Evolutionary conservation across 2,329 filamentous ascomycete species (phyloP), one percentile per base, ranked within the genome.

Genomic region (Cryphonectria nitschkei): DNA sequence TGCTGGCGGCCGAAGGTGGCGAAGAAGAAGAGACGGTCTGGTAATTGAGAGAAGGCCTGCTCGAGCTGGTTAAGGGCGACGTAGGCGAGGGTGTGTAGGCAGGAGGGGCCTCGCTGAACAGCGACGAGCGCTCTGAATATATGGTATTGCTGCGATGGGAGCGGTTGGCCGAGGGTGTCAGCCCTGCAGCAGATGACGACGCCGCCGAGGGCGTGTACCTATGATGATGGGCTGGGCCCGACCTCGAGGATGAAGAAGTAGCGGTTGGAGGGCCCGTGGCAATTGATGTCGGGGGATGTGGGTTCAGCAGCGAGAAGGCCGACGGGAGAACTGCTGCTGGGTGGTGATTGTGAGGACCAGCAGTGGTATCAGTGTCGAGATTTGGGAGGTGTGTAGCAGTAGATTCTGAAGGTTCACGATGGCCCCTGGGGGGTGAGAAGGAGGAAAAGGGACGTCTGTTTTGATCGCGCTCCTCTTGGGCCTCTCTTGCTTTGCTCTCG

Each of bases 31-130:
- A 76, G 1, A 76, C 71, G 75, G 87, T 85, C 71, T 79, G 82
- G 75, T 87, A 86, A 72, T 80, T 81, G 68, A 7, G 11, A 77
- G 65, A 71, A 58, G 7, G 54, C 8, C 64, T 61, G 22, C 34
- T 67, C 13, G 69, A 69, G 14, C 64, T 70, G 39, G 69, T 69
- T 22, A 77, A 73, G 9, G 80, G 77, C 16, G 82, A 82, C 32
- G 74, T 76, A 0, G 80, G 78, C 22, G 80, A 79, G 5, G 84
- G 84, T 2, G 83, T 84, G 76, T 87, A 87, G 13, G 85, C 85
- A 8, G 85, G 85, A 13, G 85, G 85, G 7, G 85, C 84, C 69
- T 85, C 83, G 78, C 50, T 74, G 70, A 71, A 73, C 71, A 74
- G 72, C 39, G 71, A 71, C 39, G 73, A 74, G 66, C 73, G 71